phyloP scores from a whole-genome alignment of 83 land plant species.

The Thuja plicata region DNA sequence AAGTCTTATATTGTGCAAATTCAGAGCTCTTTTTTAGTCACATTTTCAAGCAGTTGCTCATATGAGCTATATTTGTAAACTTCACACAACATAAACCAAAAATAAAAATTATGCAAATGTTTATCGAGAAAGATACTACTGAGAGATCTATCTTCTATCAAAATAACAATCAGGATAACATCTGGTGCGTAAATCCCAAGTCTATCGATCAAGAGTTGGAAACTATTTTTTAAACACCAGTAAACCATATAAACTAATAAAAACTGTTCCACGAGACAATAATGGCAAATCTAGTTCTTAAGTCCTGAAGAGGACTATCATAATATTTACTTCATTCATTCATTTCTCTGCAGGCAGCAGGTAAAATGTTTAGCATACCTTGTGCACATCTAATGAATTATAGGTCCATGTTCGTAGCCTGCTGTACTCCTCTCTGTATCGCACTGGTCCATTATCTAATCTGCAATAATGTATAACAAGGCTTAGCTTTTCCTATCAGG shows the following conservation, averaged over 20 bases:
- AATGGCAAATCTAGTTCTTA: not conserved
- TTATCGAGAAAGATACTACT: too few species aligned
- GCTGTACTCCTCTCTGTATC: conserved; percentile 79
- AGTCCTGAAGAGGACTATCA: not conserved
- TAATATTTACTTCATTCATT: not conserved
- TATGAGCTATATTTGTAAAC: too few species aligned
- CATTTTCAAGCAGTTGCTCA: too few species aligned
- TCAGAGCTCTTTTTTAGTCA: too few species aligned
- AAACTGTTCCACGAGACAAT: not conserved
- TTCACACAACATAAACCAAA: too few species aligned
- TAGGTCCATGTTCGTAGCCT: conserved; percentile 85
- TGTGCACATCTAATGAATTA: conserved; percentile 77
- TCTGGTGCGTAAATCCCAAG: not conserved
- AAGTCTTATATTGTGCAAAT: too few species aligned
- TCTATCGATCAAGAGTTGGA: not conserved
- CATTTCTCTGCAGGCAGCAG: not conserved
- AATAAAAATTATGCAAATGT: too few species aligned
- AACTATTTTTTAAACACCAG: not conserved
- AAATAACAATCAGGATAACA: not conserved
- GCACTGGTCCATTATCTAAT: conserved; percentile 52
- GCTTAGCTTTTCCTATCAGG: not conserved
- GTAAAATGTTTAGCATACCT: conserved; percentile 36
- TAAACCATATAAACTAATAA: not conserved
- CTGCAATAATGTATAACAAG: conserved; percentile 27
- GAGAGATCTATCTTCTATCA: not conserved